These are phyloP conservation scores for Psilocybe cubensis DNA, from an alignment of 768 basidiomycete species.

Conservation along the genomic window DNA sequence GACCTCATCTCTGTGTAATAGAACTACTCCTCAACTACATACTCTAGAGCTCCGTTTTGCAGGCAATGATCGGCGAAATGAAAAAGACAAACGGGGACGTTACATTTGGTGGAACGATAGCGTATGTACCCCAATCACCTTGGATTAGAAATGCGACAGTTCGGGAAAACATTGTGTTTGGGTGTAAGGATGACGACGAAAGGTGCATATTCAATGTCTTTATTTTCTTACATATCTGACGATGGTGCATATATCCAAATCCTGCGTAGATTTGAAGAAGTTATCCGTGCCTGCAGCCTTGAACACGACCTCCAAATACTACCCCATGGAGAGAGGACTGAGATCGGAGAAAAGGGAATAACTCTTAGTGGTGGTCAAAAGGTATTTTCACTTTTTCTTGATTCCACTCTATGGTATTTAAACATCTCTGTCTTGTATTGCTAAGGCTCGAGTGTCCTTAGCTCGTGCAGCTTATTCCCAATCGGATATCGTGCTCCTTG, in stretches of 20 bases:
- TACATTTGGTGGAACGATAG: slow-evolving; percentile 55
- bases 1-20: background rate
- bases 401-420: no score
- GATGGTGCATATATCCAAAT: background rate
- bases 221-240: background rate
- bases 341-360: slow-evolving; percentile 81
- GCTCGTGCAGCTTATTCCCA: slow-evolving; percentile 79
- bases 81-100: slow-evolving; percentile 60
- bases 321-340: slow-evolving; percentile 68
- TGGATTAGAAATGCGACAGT: slow-evolving; percentile 75
- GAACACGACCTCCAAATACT: slow-evolving; percentile 74
- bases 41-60: slow-evolving; percentile 55
- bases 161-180: slow-evolving; percentile 77
- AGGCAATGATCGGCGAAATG: slow-evolving; percentile 71
- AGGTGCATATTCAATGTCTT: slow-evolving; percentile 32
- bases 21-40: background rate
- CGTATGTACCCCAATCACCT: slow-evolving; percentile 62
- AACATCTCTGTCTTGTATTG: background rate
- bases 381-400: slow-evolving; percentile 20
- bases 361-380: slow-evolving; percentile 62
- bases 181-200: slow-evolving; percentile 62
- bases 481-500: slow-evolving; percentile 75
- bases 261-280: slow-evolving; percentile 49
- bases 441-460: slow-evolving; percentile 70
- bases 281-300: slow-evolving; percentile 69